Percentiles rank a stretch among this genome's conserved stretches.
These are phyloP conservation scores for Potentilla sterilis DNA, from an alignment of 306 rosid species.

Conservation along the genomic window DNA sequence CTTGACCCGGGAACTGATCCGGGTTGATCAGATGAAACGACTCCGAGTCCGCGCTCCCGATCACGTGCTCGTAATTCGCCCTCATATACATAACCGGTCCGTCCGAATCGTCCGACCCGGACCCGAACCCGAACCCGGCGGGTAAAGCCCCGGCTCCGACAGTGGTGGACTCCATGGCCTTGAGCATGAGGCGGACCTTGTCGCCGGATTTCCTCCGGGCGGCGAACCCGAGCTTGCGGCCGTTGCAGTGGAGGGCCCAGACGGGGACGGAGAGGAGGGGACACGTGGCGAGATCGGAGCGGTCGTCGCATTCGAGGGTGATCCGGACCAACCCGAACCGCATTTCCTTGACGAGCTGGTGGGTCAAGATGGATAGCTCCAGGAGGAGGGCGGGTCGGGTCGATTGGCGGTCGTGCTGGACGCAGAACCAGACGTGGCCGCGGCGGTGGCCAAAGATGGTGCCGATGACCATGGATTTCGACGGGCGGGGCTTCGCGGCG, in stretches of 20 bases:
- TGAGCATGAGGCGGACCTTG: slow-evolving; percentile 47
- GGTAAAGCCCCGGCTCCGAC: slow-evolving; percentile 90
- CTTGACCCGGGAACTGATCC: slow-evolving; percentile 81
- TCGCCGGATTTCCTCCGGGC: slow-evolving; percentile 52
- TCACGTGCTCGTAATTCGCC: slow-evolving; percentile 84
- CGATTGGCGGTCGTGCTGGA: slow-evolving; percentile 69
- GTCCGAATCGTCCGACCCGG: slow-evolving; percentile 37
- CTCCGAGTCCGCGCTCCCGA: slow-evolving; percentile 78
- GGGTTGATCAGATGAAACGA: slow-evolving; percentile 92
- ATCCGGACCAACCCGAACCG: slow-evolving; percentile 73
- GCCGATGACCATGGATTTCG: slow-evolving; percentile 77
- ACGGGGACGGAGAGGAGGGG: slow-evolving; percentile 68
- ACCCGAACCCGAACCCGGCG: slow-evolving; percentile 35
- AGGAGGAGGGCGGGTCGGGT: slow-evolving; percentile 65
- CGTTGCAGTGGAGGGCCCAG: slow-evolving; percentile 74
- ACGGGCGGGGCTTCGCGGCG: slow-evolving; percentile 43
- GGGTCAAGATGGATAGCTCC: slow-evolving; percentile 66
- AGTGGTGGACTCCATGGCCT: slow-evolving; percentile 74
- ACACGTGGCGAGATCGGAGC: slow-evolving; percentile 36
- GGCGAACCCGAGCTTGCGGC: slow-evolving; percentile 64
- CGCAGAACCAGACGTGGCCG: slow-evolving; percentile 81
- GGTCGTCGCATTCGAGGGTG: slow-evolving; percentile 58
- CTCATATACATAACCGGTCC: slow-evolving; percentile 76
- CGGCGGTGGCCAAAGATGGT: slow-evolving; percentile 86
- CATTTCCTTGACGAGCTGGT: slow-evolving; percentile 81